Percentiles rank a stretch among this genome's conserved stretches.
Evolutionary conservation across 805 yeast species (phyloP).

Genomic region (Candida chilensis): DNA sequence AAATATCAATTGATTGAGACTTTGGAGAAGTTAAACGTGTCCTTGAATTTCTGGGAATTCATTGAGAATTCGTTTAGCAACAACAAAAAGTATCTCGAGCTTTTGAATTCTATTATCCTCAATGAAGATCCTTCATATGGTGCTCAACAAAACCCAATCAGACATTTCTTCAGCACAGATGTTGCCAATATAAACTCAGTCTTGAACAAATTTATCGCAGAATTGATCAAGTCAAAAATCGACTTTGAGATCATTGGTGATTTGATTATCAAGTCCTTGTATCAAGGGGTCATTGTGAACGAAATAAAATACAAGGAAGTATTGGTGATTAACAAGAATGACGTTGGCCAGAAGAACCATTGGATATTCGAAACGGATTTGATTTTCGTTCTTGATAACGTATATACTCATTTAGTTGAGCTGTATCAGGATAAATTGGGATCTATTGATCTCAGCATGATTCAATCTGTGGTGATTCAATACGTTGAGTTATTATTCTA

Average conservation of each 20-base stretch:
- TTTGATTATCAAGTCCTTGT: slow-evolving; percentile 15
- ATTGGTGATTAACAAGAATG: slow-evolving; percentile 18
- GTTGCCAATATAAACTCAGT: slow-evolving; percentile 14
- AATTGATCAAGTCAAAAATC: slow-evolving; percentile 8
- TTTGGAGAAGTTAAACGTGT: slow-evolving; percentile 38
- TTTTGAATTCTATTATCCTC: too few relatives aligned
- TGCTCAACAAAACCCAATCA: too few relatives aligned
- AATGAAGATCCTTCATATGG: too few relatives aligned
- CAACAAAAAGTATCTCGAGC: slow-evolving; percentile 1
- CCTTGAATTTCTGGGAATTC: slow-evolving; percentile 28
- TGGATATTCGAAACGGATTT: slow-evolving; percentile 41
- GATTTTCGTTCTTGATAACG: slow-evolving; percentile 26
- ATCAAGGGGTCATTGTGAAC: slow-evolving; percentile 21
- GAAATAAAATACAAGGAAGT: slow-evolving; percentile 24
- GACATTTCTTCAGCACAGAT: background rate
- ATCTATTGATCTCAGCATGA: background rate
- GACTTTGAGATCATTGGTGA: slow-evolving; percentile 9
- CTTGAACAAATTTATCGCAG: slow-evolving; percentile 16
- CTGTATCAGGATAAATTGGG: slow-evolving; percentile 1
- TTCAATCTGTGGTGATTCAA: slow-evolving; percentile 1
- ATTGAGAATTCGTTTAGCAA: slow-evolving; percentile 5
- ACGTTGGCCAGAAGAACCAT: slow-evolving; percentile 17
- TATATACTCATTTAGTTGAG: slow-evolving; percentile 20
- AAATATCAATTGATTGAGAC: too few relatives aligned
- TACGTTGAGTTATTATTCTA: background rate